Percentiles rank a stretch among this genome's conserved stretches.
Conservation (phyloP, 2,329 filamentous ascomycete genomes). For the Colletotrichum spaethianum region DNA sequence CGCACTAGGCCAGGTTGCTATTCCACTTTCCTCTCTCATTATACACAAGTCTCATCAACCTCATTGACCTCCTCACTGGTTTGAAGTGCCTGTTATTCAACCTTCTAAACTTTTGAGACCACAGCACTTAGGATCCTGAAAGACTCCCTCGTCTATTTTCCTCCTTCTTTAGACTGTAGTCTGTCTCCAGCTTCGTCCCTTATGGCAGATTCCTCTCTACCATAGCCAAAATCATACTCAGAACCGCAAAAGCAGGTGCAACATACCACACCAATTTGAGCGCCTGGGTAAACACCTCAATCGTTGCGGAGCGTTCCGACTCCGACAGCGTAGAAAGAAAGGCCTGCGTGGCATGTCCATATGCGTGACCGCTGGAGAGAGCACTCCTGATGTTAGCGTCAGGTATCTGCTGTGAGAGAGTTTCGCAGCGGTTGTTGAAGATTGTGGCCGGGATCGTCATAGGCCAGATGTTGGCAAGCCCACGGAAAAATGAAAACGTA, state of each 20-base stretch:
- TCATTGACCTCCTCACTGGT: too few relatives aligned
- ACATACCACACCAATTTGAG: not conserved
- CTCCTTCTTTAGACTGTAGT: too few relatives aligned
- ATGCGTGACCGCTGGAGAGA: constrained; percentile 47
- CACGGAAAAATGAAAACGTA: constrained; percentile 59
- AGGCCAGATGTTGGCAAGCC: constrained; percentile 60
- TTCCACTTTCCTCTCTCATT: too few relatives aligned
- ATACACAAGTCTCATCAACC: too few relatives aligned
- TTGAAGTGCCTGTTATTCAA: too few relatives aligned
- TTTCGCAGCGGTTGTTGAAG: constrained; percentile 51
- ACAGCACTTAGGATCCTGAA: too few relatives aligned
- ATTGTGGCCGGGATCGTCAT: constrained; percentile 59
- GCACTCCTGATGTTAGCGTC: constrained; percentile 37
- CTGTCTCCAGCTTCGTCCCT: too few relatives aligned
- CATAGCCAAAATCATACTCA: too few relatives aligned
- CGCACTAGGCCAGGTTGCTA: too few relatives aligned
- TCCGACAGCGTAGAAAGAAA: constrained; percentile 28
- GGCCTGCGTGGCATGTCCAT: constrained; percentile 45
- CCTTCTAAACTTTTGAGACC: too few relatives aligned
- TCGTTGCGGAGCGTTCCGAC: not conserved
- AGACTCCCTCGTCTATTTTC: too few relatives aligned
- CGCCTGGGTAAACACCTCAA: not conserved
- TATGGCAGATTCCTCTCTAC: too few relatives aligned
- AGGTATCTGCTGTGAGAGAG: constrained; percentile 39
- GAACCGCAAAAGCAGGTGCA: not conserved